Evolutionary conservation across 2,329 filamentous ascomycete genomes (phyloP).

Genomic region (Arthrobotrys megalospora): DNA sequence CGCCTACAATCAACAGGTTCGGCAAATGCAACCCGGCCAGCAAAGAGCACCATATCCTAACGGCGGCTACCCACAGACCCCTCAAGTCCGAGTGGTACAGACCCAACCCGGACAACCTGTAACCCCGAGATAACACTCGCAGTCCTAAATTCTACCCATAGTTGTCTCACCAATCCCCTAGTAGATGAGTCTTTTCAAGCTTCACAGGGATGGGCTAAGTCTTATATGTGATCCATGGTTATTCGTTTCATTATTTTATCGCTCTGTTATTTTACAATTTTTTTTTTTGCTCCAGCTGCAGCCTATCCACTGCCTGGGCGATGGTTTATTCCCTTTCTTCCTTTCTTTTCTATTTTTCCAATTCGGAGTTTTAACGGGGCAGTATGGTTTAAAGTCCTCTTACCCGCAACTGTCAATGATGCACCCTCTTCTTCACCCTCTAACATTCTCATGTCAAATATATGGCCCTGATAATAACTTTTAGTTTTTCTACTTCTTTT

Average conservation of each 20-base stretch:
- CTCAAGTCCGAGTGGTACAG: constrained; percentile 42
- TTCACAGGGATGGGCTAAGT: not conserved
- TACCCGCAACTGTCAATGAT: constrained; percentile 15
- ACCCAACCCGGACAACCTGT: constrained; percentile 24
- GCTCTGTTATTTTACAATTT: not conserved
- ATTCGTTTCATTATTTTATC: not conserved
- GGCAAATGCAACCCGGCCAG: constrained; percentile 32
- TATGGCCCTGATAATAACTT: constrained; percentile 55
- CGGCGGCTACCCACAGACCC: constrained; percentile 18
- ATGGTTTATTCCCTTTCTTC: not conserved
- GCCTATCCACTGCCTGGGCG: not conserved
- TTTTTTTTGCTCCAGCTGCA: not conserved
- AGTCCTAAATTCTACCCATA: not conserved
- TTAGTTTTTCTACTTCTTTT: constrained; percentile 9
- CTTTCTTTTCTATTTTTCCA: not conserved
- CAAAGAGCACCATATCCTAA: constrained; percentile 30
- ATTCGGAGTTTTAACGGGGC: constrained; percentile 40
- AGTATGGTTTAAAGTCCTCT: constrained; percentile 10
- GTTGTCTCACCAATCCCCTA: not conserved
- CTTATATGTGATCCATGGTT: constrained; percentile 8
- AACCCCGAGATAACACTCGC: not conserved
- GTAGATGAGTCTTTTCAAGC: not conserved
- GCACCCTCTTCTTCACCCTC: constrained; percentile 21
- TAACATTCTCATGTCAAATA: constrained; percentile 56
- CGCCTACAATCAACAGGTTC: constrained; percentile 39